Evolutionary conservation across 306 rosid genomes (phyloP).

Genomic region (Rosa lucieae): DNA sequence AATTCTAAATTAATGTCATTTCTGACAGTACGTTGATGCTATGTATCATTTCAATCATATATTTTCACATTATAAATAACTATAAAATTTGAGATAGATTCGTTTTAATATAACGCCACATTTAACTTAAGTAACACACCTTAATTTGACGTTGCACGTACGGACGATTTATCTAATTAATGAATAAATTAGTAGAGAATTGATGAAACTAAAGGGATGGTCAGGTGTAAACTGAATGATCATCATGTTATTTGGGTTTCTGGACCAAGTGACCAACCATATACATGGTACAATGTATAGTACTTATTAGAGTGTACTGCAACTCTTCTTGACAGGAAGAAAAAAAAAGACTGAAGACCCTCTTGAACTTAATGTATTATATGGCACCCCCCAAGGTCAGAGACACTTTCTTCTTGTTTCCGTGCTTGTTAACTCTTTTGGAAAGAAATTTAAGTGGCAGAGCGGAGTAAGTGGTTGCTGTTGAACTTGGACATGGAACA

Average conservation of each 20-base stretch:
- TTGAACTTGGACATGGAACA: conserved; percentile 12
- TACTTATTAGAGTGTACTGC: background rate
- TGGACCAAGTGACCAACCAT: background rate
- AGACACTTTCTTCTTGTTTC: background rate
- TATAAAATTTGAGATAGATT: too few relatives aligned
- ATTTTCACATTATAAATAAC: too few relatives aligned
- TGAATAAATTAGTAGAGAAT: too few relatives aligned
- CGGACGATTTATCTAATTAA: too few relatives aligned
- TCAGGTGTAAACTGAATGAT: background rate
- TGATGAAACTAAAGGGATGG: too few relatives aligned
- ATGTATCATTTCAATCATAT: too few relatives aligned
- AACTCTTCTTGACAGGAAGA: background rate
- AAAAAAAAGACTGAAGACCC: background rate
- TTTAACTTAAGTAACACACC: too few relatives aligned
- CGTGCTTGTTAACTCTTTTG: background rate
- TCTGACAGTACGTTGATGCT: too few relatives aligned
- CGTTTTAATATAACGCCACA: too few relatives aligned
- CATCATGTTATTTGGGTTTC: background rate
- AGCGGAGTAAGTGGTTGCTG: background rate
- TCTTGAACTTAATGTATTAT: background rate
- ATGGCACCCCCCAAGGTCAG: background rate
- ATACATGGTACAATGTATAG: background rate
- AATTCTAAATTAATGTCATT: too few relatives aligned
- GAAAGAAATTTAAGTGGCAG: background rate
- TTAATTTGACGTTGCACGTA: too few relatives aligned